Conservation (phyloP, 129 eudicot genomes). For the Helichrysum umbraculigerum region DNA sequence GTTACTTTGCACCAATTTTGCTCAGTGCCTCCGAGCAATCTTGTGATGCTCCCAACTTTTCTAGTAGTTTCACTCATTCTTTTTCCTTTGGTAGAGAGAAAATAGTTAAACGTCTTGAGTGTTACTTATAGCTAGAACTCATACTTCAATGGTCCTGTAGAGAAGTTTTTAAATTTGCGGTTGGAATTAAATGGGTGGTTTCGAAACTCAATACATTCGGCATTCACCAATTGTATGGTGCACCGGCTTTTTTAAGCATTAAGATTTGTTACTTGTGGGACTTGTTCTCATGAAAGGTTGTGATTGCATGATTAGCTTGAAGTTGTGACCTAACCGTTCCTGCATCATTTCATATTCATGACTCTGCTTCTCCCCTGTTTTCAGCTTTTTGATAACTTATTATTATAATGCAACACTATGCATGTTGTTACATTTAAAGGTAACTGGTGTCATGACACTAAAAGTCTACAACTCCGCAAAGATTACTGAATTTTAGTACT, state of each 20-base stretch:
- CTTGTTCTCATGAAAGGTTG: conserved; percentile 30
- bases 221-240: neutral
- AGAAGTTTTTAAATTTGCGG: neutral
- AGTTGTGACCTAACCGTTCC: conserved; percentile 36
- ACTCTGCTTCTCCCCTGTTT: conserved; percentile 8
- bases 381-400: neutral
- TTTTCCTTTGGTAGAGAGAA: conserved; percentile 10
- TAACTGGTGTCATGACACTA: no score
- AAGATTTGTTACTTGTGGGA: conserved; percentile 22
- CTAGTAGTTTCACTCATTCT: neutral
- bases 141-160: neutral
- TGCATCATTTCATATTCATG: conserved; percentile 33
- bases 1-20: conserved; percentile 20
- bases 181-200: neutral
- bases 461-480: no score
- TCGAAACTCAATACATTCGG: neutral
- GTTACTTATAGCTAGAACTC: neutral
- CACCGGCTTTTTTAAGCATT: neutral
- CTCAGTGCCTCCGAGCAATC: conserved; percentile 13
- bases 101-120: neutral
- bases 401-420: neutral
- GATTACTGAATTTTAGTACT: no score
- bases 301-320: conserved; percentile 29
- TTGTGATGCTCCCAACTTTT: neutral
- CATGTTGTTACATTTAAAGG: neutral